Percentiles rank a stretch among this genome's conserved stretches.
Conservation (phyloP, 192 early-diverging fungal species). For the Phycomyces blakesleeanus region DNA sequence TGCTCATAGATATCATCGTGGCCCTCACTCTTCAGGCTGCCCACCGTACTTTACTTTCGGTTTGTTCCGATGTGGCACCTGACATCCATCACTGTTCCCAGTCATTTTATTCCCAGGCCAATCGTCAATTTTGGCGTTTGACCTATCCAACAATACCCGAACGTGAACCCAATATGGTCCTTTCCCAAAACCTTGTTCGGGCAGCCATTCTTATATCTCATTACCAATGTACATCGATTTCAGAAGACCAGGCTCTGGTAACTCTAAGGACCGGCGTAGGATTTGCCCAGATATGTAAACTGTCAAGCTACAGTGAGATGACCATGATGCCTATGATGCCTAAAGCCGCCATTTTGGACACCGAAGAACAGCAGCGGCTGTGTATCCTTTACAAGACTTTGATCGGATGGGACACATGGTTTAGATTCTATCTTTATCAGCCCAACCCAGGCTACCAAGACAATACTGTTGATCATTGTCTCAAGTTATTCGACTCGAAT, state of each 20-base stretch:
- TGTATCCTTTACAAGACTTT: neutral
- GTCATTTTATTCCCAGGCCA: neutral
- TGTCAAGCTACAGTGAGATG: neutral
- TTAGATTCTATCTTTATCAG: neutral
- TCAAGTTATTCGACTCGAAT: no score
- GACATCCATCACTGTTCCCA: neutral
- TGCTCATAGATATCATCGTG: neutral
- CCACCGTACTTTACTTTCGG: neutral
- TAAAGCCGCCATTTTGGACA: no score
- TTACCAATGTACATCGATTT: slow-evolving; percentile 14
- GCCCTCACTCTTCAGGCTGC: neutral
- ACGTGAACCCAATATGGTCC: neutral
- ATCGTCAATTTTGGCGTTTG: neutral
- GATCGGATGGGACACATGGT: neutral
- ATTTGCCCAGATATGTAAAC: neutral
- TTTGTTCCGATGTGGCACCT: neutral
- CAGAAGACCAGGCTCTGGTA: slow-evolving; percentile 11
- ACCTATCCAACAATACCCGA: neutral
- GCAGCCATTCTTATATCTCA: slow-evolving; percentile 11
- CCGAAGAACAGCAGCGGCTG: neutral
- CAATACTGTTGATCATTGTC: neutral
- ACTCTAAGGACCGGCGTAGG: slow-evolving; percentile 5
- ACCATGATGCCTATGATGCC: neutral
- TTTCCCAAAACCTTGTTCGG: neutral
- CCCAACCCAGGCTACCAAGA: neutral